Evolutionary conservation across 805 yeast genomes (phyloP), one percentile per base, ranked within the genome.

Genomic region (Saturnispora hagleri): DNA sequence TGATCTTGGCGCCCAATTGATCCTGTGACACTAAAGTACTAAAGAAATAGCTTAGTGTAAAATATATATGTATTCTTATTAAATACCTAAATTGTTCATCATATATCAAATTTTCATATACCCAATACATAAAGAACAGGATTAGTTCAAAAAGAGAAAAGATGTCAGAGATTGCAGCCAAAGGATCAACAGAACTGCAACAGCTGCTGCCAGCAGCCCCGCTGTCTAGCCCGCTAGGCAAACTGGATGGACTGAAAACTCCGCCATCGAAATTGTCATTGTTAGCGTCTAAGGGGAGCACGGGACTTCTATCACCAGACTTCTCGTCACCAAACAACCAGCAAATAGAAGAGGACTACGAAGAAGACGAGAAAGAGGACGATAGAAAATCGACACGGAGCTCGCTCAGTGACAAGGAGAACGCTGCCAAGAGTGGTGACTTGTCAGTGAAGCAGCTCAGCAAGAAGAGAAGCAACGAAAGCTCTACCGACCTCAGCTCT

Each of bases 251-350:
- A 47, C 53, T 62, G 51, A 61, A 63, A 48, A 64, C 68, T 2
- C 68, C 68, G 4, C 68, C 68, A 6, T 63, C 42, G 22, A 38
- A 38, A 3, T 18, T 10, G 6, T 18, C 20, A 7, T 3, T 36
- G 20, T 8, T n/a, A 36, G 8, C 24, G 5, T 38, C 42, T 9
- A 17, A 18, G 8, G 12, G 22, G 24, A 48, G 35, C 15, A 48
- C 55, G 22, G 68, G 68, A 1, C 57, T 69, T 5, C 53, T 69
- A n/a, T 68, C 72, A 4, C 72, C 72, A 4, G 72, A 68, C 20
- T 71, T 73, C 55, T 76, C 81, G 8, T 76, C 81, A 13, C 83
- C 82, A 6, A 77, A 72, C 35, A 22, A 13, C 26, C 31, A 12
- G 17, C 27, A 41, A 13, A 27, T 22, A 22, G 27, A 24, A 48